Evolutionary conservation across 345 rosid species (phyloP).

Genomic region (Ricinus communis): DNA sequence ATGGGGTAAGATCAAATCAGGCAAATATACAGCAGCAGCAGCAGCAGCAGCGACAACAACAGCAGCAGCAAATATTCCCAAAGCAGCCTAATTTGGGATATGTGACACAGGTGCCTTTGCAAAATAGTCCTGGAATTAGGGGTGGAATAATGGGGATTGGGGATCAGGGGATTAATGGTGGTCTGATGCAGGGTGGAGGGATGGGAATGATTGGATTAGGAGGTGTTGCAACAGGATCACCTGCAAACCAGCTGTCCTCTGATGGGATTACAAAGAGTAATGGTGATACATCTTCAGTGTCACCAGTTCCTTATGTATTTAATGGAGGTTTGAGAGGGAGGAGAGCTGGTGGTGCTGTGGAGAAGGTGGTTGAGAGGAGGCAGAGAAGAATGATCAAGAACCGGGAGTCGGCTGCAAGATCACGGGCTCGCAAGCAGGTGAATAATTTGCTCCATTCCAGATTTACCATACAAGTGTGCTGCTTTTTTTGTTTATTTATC

Average conservation of each 20-base stretch:
- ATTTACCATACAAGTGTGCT: not conserved
- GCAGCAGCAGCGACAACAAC: slow-evolving; percentile 32
- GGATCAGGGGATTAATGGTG: slow-evolving; percentile 48
- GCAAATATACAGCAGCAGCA: slow-evolving; percentile 44
- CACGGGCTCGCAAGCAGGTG: slow-evolving; percentile 99
- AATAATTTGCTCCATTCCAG: slow-evolving; percentile 23
- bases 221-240: slow-evolving; percentile 54
- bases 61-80: slow-evolving; percentile 51
- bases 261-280: slow-evolving; percentile 77
- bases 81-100: slow-evolving; percentile 55
- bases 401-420: slow-evolving; percentile 97
- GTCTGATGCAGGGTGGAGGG: slow-evolving; percentile 52
- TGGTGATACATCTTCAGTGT: slow-evolving; percentile 71
- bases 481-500: not conserved
- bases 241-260: slow-evolving; percentile 70
- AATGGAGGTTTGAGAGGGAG: slow-evolving; percentile 73
- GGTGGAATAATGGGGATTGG: slow-evolving; percentile 55
- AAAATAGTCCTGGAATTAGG: slow-evolving; percentile 56
- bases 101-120: slow-evolving; percentile 50
- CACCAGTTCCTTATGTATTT: slow-evolving; percentile 77
- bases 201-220: slow-evolving; percentile 66
- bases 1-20: slow-evolving; percentile 55
- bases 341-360: slow-evolving; percentile 60
- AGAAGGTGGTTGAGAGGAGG: slow-evolving; percentile 97
- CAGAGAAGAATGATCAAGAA: slow-evolving; percentile 98